Evolutionary conservation across 2,329 filamentous ascomycete species (phyloP), one percentile per base, ranked within the genome.

Genomic region (Fusarium sp.): DNA sequence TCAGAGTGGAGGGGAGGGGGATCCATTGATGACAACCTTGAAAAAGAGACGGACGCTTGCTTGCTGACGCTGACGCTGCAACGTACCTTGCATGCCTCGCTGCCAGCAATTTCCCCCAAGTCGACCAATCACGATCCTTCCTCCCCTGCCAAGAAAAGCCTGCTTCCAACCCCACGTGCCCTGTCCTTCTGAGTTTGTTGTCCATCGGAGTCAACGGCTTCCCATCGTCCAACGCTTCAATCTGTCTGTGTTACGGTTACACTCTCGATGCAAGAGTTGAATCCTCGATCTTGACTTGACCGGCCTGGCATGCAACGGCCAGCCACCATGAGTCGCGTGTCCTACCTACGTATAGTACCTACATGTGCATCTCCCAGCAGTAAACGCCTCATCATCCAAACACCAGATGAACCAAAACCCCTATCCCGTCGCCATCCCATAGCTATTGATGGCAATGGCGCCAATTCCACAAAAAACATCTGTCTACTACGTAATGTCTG

Each of bases 121-220:
- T n/a, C 22, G 18, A 57, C 74, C 70, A 77, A 75, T 75, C 14
- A 56, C 7, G 42, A 16, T 5, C 22, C 9, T 10, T 52, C 8
- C 6, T 67, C 69, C 76, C 74, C 76, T 77, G 76, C 74, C 74
- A 77, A 78, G 76, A 67, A 35, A 66, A 66, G 24, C 24, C 47
- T 24, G 11, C 34, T 35, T 38, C 42, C 22, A 37, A 35, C 62
- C 34, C 47, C 59, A 56, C 64, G 58, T 64, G 18, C 59, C 20
- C 31, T 52, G n/a, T 27, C 20, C 59, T 27, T 62, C 34, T 27
- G 20, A 11, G 20, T 47, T 20, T 22, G 22, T 24, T 47, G 18
- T 31, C 7, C 57, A n/a, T 40, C 50, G 24, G 52, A 58, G 38
- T 65, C 29, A 56, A 64, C 13, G 38, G 29, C 64, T 31, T 45